Percentiles rank a stretch among this genome's conserved stretches.
phyloP scores from a whole-genome alignment of 2,329 filamentous ascomycete species.

The Sarocladium strictum region DNA sequence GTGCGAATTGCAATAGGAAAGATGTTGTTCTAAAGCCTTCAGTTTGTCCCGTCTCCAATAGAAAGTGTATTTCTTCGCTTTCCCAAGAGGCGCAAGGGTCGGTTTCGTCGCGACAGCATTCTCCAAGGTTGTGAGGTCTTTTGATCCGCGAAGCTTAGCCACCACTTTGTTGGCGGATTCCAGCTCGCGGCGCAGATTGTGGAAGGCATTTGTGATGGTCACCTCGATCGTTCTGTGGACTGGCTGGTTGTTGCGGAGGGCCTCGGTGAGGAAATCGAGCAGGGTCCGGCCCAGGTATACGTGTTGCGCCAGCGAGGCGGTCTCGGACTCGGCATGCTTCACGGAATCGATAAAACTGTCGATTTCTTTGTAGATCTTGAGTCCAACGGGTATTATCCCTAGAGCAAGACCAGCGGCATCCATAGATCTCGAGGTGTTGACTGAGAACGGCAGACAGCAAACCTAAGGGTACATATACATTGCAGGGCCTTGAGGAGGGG shows the following conservation, averaged over 20 bases:
- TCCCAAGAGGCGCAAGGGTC: neutral
- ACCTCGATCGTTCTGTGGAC: neutral
- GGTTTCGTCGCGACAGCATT: neutral
- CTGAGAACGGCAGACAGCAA: no score
- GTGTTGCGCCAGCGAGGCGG: neutral
- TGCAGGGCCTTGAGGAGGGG: no score
- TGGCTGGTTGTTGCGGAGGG: neutral
- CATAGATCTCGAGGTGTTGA: neutral
- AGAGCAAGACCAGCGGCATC: neutral
- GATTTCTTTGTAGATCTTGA: neutral
- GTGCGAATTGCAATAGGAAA: neutral
- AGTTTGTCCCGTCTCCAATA: neutral
- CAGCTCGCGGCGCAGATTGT: neutral
- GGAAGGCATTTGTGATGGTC: neutral
- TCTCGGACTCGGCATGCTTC: slow-evolving; percentile 1
- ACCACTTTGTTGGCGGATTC: neutral
- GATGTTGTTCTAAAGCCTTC: neutral
- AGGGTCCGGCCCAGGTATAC: neutral
- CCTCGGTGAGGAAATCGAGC: neutral
- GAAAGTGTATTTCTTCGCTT: neutral
- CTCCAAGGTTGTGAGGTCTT: neutral
- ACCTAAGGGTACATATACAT: no score
- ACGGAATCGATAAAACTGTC: neutral
- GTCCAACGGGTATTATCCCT: neutral
- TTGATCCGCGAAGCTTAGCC: neutral